Base-by-base conservation (phyloP, 2,329 filamentous ascomycete species). In the Diaporthe vexans region DNA sequence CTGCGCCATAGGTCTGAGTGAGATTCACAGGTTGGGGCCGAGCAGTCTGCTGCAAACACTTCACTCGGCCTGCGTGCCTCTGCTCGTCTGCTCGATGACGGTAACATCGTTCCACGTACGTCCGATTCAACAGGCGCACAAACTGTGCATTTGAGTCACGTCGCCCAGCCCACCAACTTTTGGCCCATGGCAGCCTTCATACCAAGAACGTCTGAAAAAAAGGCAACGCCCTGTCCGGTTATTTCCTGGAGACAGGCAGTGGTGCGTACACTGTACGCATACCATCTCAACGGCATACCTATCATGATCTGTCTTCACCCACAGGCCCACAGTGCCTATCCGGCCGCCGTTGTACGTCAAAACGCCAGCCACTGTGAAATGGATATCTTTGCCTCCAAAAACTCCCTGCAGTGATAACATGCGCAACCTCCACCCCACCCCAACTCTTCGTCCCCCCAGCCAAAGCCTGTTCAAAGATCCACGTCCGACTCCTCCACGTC, bases 401-500 rank as follows among this genome's bases (percentile, higher is more conserved):
- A 26, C 17, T 68, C 48, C 48, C 48, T 26, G 63, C n/a, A 68
- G 33, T 37, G n/a, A 52, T 19, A 26, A 10, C 19, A 24, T 19
- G 19, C 33, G 15, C n/a, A 26, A 37, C 1, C 11, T 19, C 15
- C 13, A 46, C 46, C 17, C 19, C 13, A n/a, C 40, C 40, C 40
- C 9, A 37, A 8, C 35, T 40, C 37, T 40, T 40, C 37, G 11
- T 40, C n/a, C 21, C 15, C 24, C 19, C 9, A 6, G 4, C 33
- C 17, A 46, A 37, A 37, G n/a, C 33, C 35, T 11, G 21, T 21
- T 78, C 70, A 80, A 7, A 76, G 21, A 71, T 81, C 79, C 29
- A 76, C 77, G 48, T 81, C 79, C 26, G 74, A 73, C 4, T 76
- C 71, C 58, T 71, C 72, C n/a, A 54, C 19, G 24, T 76, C 61